Evolutionary conservation across 192 early-diverging fungal species (phyloP).

Genomic region (Entomortierella lignicola): DNA sequence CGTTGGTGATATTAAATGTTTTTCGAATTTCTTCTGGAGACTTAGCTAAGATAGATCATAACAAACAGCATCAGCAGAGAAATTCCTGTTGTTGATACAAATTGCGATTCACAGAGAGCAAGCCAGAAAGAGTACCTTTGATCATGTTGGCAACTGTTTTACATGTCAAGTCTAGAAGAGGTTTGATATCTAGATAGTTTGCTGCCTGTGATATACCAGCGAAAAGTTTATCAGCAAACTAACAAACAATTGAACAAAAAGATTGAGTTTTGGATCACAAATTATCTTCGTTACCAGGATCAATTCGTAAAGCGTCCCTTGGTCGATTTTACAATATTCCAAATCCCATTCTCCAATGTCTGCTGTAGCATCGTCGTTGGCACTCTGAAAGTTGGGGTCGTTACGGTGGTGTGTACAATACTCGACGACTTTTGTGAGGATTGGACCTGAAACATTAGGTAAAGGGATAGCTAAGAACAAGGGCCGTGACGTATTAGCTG

Average conservation of each 20-base stretch:
- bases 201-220: conserved; percentile 62
- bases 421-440: conserved; percentile 88
- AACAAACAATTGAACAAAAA: neutral
- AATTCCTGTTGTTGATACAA: neutral
- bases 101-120: neutral
- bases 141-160: conserved; percentile 99
- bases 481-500: no score
- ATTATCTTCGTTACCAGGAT: conserved; percentile 66
- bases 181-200: conserved; percentile 96
- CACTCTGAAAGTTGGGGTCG: conserved; percentile 60
- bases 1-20: conserved; percentile 96
- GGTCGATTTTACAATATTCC: conserved; percentile 92
- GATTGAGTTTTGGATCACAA: neutral
- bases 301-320: conserved; percentile 93
- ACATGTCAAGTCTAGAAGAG: conserved; percentile 95
- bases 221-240: neutral
- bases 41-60: conserved; percentile 60
- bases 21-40: conserved; percentile 92
- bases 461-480: conserved; percentile 80
- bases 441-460: conserved; percentile 91
- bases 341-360: conserved; percentile 92
- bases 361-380: conserved; percentile 71
- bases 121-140: conserved; percentile 65
- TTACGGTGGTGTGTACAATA: conserved; percentile 90
- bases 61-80: neutral